Evolutionary conservation across 352 stramenopile genomes (phyloP), one percentile per base, ranked within the genome.

Genomic region (Pythium sukuiense): DNA sequence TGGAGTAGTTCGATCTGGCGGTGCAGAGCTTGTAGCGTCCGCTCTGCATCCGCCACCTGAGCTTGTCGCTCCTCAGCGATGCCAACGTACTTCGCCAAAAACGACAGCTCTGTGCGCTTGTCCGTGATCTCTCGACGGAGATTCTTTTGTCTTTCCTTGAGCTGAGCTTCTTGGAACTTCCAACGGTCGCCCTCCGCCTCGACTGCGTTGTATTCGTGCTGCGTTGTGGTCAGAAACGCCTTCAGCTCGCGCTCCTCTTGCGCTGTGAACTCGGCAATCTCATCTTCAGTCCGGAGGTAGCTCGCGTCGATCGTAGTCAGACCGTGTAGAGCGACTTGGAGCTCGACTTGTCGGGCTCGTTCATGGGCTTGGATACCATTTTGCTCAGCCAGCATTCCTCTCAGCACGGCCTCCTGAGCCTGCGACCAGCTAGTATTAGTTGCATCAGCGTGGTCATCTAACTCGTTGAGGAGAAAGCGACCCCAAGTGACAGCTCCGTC

Each of bases 111-210:
- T n/a, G 71, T 57, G 5, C 60, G 45, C 27, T 65, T 66, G 26
- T 67, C 30, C 5, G 66, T 61, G 72, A 87, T 81, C 32, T 85
- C 71, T 3, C 50, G 41, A 20, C 78, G 74, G 26, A 90, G 52
- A 39, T 74, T 63, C 54, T 88, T 88, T 58, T 88, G 80, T 6
- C 61, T 65, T 49, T 87, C 76, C 27, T 75, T 80, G 32, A 85
- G 70, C 56, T 76, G 67, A 9, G 81, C 71, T 37, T 90, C 81
- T 14, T 61, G 29, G 59, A 82, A 71, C 59, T 81, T 83, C 57
- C 76, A 68, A 29, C 57, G 57, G 39, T 73, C 61, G 1, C 77
- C 67, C 7, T 58, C 69, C 12, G 55, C 52, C 48, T 82, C 73
- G 16, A 87, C 63, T 16, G 46, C 60, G 0, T 26, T 12, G 8